Conservation (phyloP, 352 stramenopile species). For the Elongisporangium anandrum region DNA sequence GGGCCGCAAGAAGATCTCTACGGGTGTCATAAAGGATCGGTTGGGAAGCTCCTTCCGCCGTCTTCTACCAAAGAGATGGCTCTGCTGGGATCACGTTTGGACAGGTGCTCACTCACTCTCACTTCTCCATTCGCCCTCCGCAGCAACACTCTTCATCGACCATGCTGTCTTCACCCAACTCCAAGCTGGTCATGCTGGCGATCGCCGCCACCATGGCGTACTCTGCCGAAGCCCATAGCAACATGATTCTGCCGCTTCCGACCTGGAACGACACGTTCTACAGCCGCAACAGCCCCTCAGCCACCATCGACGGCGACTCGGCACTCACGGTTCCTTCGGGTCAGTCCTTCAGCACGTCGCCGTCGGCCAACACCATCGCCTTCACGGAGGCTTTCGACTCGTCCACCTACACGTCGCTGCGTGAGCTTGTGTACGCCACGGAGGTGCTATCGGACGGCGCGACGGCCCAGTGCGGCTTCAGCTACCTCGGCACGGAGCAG, state of each 20-base stretch:
- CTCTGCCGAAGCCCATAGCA: constrained; percentile 18
- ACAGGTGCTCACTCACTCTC: neutral
- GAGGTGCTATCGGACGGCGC: constrained; percentile 16
- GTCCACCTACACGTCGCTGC: constrained; percentile 3
- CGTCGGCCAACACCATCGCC: constrained; percentile 14
- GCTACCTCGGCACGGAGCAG: constrained; percentile 1
- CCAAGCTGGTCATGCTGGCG: constrained; percentile 4
- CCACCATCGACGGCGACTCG: constrained; percentile 29
- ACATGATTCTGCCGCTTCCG: constrained; percentile 27
- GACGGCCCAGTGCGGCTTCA: constrained; percentile 9
- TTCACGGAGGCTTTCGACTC: constrained; percentile 18
- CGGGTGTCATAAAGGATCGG: neutral
- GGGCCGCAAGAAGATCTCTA: neutral
- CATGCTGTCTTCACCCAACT: constrained; percentile 12
- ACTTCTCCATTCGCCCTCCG: neutral
- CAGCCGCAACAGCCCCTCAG: constrained; percentile 24
- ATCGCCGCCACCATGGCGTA: constrained; percentile 2
- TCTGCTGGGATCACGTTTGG: neutral
- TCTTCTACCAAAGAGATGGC: neutral
- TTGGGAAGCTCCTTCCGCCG: neutral
- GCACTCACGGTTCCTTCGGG: constrained; percentile 27
- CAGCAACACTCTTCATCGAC: neutral
- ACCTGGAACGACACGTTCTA: constrained; percentile 28
- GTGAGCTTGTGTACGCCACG: constrained; percentile 6
- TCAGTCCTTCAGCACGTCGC: constrained; percentile 23